These are phyloP conservation scores for Stylosanthes scabra DNA, from an alignment of 331 rosid genomes.

Conservation along the genomic window DNA sequence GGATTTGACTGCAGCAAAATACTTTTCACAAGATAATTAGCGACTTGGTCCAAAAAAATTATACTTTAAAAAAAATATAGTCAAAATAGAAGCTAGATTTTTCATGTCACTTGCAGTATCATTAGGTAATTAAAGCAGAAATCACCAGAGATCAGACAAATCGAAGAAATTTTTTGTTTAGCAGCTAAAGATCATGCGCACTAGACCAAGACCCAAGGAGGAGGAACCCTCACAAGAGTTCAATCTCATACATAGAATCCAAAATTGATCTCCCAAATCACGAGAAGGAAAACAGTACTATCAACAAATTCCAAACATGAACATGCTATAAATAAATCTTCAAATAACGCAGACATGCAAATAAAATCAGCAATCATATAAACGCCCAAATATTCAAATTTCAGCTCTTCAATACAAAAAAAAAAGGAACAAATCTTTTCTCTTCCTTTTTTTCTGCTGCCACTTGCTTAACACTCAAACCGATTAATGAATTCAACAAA, in stretches of 20 bases:
- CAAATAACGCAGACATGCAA: not conserved
- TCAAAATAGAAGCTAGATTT: not conserved
- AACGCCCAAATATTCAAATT: too few relatives aligned
- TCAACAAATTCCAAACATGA: not conserved
- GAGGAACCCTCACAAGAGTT: not conserved
- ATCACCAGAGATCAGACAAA: not conserved
- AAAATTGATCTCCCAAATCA: not conserved
- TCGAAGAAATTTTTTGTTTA: not conserved
- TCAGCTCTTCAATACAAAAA: not conserved
- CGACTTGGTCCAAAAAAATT: not conserved
- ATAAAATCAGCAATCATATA: conserved; percentile 1
- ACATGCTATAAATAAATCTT: not conserved
- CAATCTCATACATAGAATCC: not conserved
- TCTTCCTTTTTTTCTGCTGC: not conserved
- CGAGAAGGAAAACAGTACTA: not conserved
- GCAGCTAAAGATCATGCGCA: not conserved
- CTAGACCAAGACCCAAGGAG: not conserved
- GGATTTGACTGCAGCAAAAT: not conserved
- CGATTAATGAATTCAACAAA: conserved; percentile 7
- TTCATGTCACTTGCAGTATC: not conserved
- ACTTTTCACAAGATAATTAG: not conserved
- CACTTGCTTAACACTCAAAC: not conserved
- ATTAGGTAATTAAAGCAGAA: too few relatives aligned
- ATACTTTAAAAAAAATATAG: too few relatives aligned
- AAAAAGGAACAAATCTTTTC: not conserved